Evolutionary conservation across 345 rosid genomes (phyloP).

Genomic region (Eucalyptus pauciflora): DNA sequence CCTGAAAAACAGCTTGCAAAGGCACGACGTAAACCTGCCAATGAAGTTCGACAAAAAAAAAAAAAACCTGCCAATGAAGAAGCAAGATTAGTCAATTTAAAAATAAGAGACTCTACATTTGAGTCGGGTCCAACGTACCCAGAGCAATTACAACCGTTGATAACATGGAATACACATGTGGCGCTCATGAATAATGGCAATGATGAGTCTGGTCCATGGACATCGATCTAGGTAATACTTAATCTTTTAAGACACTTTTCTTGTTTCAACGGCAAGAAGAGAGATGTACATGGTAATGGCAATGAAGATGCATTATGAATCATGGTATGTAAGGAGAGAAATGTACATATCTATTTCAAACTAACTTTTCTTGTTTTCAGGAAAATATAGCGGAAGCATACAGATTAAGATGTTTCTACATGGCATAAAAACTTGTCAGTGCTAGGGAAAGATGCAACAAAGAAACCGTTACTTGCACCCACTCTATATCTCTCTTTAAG

Average conservation of each 20-base stretch:
- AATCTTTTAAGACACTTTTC: neutral
- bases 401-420: too few species aligned
- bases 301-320: neutral
- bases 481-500: neutral
- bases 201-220: neutral
- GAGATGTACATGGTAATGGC: neutral
- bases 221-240: neutral
- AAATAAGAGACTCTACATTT: neutral
- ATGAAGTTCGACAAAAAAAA: neutral
- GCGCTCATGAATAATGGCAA: neutral
- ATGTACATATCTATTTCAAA: neutral
- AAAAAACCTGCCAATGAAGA: neutral
- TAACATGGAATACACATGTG: neutral
- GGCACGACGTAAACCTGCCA: neutral
- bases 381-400: neutral
- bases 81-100: neutral
- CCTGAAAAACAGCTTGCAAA: neutral
- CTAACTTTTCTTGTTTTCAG: neutral
- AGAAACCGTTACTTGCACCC: neutral
- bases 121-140: neutral
- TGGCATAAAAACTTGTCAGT: neutral
- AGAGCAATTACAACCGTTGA: neutral
- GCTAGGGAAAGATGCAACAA: neutral
- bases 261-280: neutral
- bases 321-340: neutral